Evolutionary conservation across 2,329 filamentous ascomycete genomes (phyloP).

Genomic region (Cytospora leucostoma): DNA sequence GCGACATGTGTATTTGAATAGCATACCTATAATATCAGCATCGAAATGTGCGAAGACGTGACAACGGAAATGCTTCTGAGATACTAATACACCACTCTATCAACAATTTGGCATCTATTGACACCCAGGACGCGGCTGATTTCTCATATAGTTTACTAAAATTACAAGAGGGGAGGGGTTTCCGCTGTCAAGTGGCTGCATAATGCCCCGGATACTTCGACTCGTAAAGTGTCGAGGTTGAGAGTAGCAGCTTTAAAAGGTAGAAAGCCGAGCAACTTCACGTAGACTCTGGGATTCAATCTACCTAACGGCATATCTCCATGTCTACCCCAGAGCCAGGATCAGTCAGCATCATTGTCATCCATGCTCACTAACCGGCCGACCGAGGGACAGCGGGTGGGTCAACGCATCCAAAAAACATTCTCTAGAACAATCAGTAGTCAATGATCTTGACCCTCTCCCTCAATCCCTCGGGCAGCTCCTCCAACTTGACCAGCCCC

Average conservation of each 20-base stretch:
- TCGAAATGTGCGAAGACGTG: not conserved
- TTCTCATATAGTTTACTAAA: too few species aligned
- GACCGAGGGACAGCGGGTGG: not conserved
- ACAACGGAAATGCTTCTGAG: conserved; percentile 1
- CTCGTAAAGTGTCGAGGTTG: too few species aligned
- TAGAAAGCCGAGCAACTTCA: too few species aligned
- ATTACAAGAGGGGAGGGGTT: too few species aligned
- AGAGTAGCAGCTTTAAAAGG: too few species aligned
- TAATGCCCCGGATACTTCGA: too few species aligned
- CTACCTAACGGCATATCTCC: too few species aligned
- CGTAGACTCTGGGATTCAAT: too few species aligned
- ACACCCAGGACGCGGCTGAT: not conserved
- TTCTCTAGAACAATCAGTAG: conserved; percentile 46
- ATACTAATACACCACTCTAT: not conserved
- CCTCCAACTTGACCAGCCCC: conserved; percentile 73
- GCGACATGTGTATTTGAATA: not conserved
- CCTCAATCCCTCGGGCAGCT: conserved; percentile 70
- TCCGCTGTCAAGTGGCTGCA: too few species aligned
- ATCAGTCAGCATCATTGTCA: too few species aligned
- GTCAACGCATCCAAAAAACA: not conserved
- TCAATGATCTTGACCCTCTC: conserved; percentile 69
- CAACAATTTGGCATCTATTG: not conserved
- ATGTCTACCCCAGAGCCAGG: too few species aligned
- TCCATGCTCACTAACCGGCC: too few species aligned
- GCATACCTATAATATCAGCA: not conserved